phyloP scores from a whole-genome alignment of 306 rosid genomes.

The Psophocarpus tetragonolobus region DNA sequence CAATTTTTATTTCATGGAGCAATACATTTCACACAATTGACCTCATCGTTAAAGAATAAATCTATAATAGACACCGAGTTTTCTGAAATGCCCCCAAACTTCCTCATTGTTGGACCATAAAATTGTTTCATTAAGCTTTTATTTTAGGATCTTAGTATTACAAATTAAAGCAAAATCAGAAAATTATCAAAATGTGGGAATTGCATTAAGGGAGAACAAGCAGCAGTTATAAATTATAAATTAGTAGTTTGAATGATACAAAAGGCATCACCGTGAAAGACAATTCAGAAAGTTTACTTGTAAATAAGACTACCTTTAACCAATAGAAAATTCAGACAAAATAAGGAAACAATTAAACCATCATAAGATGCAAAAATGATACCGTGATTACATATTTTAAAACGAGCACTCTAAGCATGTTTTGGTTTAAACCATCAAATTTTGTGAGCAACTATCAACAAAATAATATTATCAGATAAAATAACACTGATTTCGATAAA shows the following conservation, averaged over 20 bases:
- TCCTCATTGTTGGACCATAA: not conserved
- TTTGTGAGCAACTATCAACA: not conserved
- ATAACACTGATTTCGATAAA: not conserved
- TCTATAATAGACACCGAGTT: not conserved
- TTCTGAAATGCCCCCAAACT: not conserved
- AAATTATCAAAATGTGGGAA: not conserved
- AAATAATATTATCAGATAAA: not conserved
- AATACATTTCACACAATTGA: not conserved
- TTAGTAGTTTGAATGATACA: not conserved
- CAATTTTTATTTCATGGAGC: not conserved
- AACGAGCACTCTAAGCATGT: not conserved
- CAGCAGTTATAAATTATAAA: not conserved
- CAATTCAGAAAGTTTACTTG: not conserved
- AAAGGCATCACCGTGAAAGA: not conserved
- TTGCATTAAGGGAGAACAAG: not conserved
- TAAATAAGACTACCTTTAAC: not conserved
- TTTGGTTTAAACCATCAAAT: slow-evolving; percentile 14
- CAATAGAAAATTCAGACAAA: not conserved
- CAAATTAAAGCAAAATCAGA: not conserved
- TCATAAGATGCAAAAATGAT: not conserved
- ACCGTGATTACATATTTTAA: not conserved
- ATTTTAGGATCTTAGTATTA: not conserved
- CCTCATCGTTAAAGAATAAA: not conserved
- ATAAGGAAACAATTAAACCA: not conserved
- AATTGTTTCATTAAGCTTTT: not conserved